Percentiles rank a stretch among this genome's conserved stretches.
Conservation (phyloP, 2,329 filamentous ascomycete genomes). For the Fusarium xyrophilum region DNA sequence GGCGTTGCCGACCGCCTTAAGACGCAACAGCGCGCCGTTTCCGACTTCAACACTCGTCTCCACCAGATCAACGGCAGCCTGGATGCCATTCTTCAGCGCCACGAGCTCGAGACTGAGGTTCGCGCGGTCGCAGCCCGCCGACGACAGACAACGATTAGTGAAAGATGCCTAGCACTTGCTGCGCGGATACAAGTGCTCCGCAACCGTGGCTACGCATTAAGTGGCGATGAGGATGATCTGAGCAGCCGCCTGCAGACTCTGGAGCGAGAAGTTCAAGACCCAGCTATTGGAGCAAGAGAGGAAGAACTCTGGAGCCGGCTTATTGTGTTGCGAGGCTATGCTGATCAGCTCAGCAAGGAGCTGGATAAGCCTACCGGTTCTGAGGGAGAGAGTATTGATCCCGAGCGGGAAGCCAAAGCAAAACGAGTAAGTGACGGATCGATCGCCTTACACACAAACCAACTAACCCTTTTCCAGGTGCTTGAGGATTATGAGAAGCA, state of each 20-base stretch:
- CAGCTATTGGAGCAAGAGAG: constrained; percentile 74
- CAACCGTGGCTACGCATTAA: constrained; percentile 81
- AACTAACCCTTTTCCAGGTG: constrained; percentile 58
- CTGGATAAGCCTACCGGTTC: constrained; percentile 70
- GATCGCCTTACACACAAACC: not conserved
- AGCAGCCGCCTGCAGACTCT: constrained; percentile 73
- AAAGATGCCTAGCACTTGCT: constrained; percentile 76
- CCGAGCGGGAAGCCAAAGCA: constrained; percentile 73
- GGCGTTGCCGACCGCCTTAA: constrained; percentile 75
- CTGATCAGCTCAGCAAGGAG: constrained; percentile 75
- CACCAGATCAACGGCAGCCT: constrained; percentile 82
- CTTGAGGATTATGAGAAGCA: constrained; percentile 84
- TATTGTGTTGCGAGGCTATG: constrained; percentile 75
- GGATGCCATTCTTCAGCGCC: constrained; percentile 73
- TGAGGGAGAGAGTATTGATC: constrained; percentile 66
- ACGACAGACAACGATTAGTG: constrained; percentile 74
- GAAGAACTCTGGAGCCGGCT: constrained; percentile 88
- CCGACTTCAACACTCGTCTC: constrained; percentile 72
- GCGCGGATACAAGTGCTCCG: constrained; percentile 81
- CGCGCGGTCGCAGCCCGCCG: constrained; percentile 75
- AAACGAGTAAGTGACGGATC: constrained; percentile 67
- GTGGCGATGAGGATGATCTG: constrained; percentile 79
- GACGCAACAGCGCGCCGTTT: constrained; percentile 73
- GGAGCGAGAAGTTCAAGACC: constrained; percentile 75
- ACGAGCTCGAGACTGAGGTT: constrained; percentile 79